phyloP scores from a whole-genome alignment of 192 early-diverging fungal genomes.

The Linnemannia zychae region DNA sequence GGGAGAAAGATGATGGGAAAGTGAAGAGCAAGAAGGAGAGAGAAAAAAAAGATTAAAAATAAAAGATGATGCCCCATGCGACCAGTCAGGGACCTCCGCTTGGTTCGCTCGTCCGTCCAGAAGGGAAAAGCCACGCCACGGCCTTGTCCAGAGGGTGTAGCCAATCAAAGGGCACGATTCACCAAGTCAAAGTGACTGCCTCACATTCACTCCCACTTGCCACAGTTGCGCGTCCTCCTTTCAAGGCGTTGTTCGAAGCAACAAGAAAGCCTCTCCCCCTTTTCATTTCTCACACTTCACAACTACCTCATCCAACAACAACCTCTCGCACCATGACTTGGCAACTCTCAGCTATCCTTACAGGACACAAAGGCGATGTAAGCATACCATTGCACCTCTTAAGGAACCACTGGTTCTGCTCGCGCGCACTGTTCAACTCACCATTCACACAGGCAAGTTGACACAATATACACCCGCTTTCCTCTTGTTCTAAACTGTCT shows the following conservation, averaged over 20 bases:
- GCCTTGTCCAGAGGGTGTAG: neutral
- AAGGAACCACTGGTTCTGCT: neutral
- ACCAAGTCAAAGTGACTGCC: neutral
- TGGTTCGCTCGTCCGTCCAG: conserved; percentile 1
- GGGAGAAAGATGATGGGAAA: conserved; percentile 6
- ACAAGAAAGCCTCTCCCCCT: neutral
- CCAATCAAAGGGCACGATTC: neutral
- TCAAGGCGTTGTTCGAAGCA: neutral
- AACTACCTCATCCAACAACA: neutral
- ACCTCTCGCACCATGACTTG: conserved; percentile 27
- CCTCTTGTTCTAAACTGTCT: neutral
- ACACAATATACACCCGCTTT: neutral
- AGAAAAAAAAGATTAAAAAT: neutral
- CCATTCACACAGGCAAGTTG: neutral
- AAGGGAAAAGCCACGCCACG: conserved; percentile 5
- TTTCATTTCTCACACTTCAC: neutral
- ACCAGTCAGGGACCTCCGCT: neutral
- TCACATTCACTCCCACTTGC: neutral
- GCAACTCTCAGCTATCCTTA: conserved; percentile 54
- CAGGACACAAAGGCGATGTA: conserved; percentile 55
- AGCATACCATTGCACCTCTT: too few species aligned
- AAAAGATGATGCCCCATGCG: neutral
- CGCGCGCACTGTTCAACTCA: neutral
- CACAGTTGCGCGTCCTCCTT: conserved; percentile 11
- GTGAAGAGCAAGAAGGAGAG: neutral